Base-by-base conservation (phyloP, 2,329 filamentous ascomycete genomes). In the Xylaria multiplex region DNA sequence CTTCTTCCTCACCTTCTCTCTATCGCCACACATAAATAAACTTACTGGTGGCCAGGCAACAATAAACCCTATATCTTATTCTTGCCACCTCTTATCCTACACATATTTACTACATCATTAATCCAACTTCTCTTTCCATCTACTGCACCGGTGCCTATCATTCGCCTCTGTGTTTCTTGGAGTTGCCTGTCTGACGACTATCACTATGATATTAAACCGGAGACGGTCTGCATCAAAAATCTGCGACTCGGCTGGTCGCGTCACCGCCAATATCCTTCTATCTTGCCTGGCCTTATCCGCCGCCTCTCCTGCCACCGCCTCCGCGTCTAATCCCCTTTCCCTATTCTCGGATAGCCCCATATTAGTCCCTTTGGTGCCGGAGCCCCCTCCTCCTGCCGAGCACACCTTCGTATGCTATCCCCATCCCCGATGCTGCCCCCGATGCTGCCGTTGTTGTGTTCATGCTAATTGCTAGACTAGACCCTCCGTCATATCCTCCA, bases 401-500 rank as follows among this genome's bases (percentile, higher is more conserved):
- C 87, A 90, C 72, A 80, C 81, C 42, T 90, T 90, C 72, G 82
- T 84, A 75, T 70, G 80, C 75, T 32, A 43, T 65, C 62, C 19
- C 61, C 27, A 14, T 35, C 19, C 50, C 53, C 13, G 9, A 27
- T 48, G 56, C 37, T 37, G 24, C 30, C 19, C 50, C 53, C 13
- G 9, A 27, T 48, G 56, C 37, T 37, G 30, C 27, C 3, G 27
- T 27, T 27, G 27, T 8, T 46, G 37, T 27, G 35, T 16, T 22
- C 24, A 22, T 13, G 22, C 68, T 70, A 64, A 70, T 62, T 1
- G 57, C 50, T 14, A n/a, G n/a, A 16, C 45, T 57, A 71, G 71
- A 73, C 77, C 85, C 86, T 99, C 63, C 90, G 93, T 73, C 95
- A 99, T 79, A 90, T 98, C 74, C 96, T 93, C 80, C 94, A 97